phyloP scores from a whole-genome alignment of 129 eudicot genomes.

The Flaveria robusta region DNA sequence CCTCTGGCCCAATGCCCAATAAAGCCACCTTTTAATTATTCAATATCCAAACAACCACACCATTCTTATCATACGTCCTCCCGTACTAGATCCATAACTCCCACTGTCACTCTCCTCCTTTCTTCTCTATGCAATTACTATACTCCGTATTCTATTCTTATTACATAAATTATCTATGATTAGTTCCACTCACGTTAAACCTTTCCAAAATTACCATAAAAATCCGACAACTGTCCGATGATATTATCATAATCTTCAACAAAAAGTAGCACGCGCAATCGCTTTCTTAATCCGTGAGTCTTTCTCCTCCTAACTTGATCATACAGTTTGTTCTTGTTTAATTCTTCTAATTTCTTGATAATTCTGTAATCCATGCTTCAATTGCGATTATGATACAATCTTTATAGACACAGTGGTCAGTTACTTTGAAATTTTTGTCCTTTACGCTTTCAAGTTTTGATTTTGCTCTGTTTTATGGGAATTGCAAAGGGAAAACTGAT shows the following conservation, averaged over 20 bases:
- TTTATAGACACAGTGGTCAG: not conserved
- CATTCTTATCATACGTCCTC: conserved; percentile 14
- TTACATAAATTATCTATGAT: not conserved
- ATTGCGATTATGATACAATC: not conserved
- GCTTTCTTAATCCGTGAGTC: conserved; percentile 27
- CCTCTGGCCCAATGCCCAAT: too few species aligned
- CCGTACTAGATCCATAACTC: not conserved
- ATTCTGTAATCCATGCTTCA: not conserved
- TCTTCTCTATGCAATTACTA: too few species aligned
- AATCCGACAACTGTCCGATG: conserved; percentile 28
- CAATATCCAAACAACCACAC: conserved; percentile 1
- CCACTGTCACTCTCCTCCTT: not conserved
- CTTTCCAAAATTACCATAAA: not conserved
- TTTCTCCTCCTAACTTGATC: conserved; percentile 7
- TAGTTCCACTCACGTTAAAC: not conserved
- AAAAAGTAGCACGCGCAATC: conserved; percentile 17
- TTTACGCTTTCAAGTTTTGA: not conserved
- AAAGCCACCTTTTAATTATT: too few species aligned
- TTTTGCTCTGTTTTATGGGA: conserved; percentile 16
- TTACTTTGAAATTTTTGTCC: not conserved
- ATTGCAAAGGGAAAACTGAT: conserved; percentile 10
- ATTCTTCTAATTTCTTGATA: not conserved
- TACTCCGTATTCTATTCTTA: not conserved
- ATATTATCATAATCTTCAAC: not conserved
- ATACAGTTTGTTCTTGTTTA: conserved; percentile 14